Base-by-base conservation (phyloP, 1,139 yeast genomes). In the Yamadazyma siamensis region DNA sequence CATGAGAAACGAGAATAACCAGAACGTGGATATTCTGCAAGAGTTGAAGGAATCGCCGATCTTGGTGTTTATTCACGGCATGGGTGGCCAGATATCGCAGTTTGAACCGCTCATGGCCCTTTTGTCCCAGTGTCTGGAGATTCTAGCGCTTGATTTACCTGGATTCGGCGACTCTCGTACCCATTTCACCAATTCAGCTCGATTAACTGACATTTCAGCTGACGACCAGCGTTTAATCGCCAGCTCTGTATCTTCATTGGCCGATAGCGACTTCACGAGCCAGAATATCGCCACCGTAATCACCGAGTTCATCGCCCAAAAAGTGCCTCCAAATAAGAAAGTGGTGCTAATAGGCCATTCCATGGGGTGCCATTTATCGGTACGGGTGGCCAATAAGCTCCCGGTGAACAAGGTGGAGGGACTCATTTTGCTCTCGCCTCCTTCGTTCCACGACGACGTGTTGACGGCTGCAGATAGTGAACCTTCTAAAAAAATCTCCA, bases 31-130 rank as follows among this genome's bases (percentile, higher is more conserved):
- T 28, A 57, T 70, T 11, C 42, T 53, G 35, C 42, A 48, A 12
- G 69, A 69, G 31, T 55, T 76, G 24, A 56, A 61, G 15, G 65
- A 63, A 14, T 55, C 79, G 29, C 91, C 94, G 0, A 60, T 76
- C 4, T 52, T 80, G 10, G 61, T 83, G 10, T 71, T 83, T 32
- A 47, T 83, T 14, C 94, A 83, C 52, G 94, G 94, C 0, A 56
- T 83, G 26, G 94, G 94, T 1, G 94, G 94, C 6, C 89, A 81
- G 48, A 64, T 80, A 58, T 66, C 82, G 7, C 89, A 81, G 49
- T 82, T 84, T 49, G 86, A 80, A 43, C 73, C 77, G 3, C 57
- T 81, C 25, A 64, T 83, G 55, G 83, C 77, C 24, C 65, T 77
- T 34, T 67, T 83, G 35, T 66, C 85, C 17, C 83, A 80, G 46